Evolutionary conservation across 495 filamentous ascomycete genomes (phyloP).

Genomic region (Penicillium desertorum): DNA sequence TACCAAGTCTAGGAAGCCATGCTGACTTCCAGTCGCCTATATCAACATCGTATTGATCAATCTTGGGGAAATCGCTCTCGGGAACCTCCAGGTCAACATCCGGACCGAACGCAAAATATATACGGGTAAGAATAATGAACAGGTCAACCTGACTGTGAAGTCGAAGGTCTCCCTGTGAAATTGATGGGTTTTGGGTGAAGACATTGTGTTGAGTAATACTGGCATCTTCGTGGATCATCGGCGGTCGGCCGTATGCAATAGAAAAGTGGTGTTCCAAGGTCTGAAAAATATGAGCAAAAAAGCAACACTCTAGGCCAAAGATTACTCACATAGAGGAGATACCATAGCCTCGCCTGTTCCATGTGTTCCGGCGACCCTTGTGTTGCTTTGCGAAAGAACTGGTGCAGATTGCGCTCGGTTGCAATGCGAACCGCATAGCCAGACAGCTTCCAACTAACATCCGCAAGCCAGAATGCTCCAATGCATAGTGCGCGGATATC

Average conservation of each 20-base stretch:
- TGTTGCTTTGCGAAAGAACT: slow-evolving; percentile 51
- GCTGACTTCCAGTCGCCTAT: slow-evolving; percentile 47
- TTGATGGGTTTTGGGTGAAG: slow-evolving; percentile 45
- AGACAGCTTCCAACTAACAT: slow-evolving; percentile 57
- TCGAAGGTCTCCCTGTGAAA: slow-evolving; percentile 52
- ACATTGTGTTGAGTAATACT: slow-evolving; percentile 52
- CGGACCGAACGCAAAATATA: slow-evolving; percentile 58
- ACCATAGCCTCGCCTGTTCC: slow-evolving; percentile 51
- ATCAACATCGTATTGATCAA: slow-evolving; percentile 46
- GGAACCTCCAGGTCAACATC: slow-evolving; percentile 55
- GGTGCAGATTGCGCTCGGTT: slow-evolving; percentile 52
- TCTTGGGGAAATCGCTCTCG: slow-evolving; percentile 44
- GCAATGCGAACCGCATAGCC: slow-evolving; percentile 58
- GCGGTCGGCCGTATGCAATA: slow-evolving; percentile 54
- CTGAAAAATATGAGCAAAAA: slow-evolving; percentile 29
- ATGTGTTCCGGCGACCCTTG: slow-evolving; percentile 46
- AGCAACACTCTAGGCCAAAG: not conserved
- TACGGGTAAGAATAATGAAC: slow-evolving; percentile 57
- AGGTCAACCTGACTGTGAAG: slow-evolving; percentile 58
- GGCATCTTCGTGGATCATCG: slow-evolving; percentile 55
- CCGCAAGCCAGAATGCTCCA: slow-evolving; percentile 56
- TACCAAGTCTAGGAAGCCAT: slow-evolving; percentile 53
- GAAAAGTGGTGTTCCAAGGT: slow-evolving; percentile 57
- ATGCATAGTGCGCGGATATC: slow-evolving; percentile 54
- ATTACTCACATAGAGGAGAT: slow-evolving; percentile 51